A percentile compares a stretch with the other conserved stretches of the same genome.
phyloP scores from a whole-genome alignment of 208 protist genomes.

The Crithidia sp. region DNA sequence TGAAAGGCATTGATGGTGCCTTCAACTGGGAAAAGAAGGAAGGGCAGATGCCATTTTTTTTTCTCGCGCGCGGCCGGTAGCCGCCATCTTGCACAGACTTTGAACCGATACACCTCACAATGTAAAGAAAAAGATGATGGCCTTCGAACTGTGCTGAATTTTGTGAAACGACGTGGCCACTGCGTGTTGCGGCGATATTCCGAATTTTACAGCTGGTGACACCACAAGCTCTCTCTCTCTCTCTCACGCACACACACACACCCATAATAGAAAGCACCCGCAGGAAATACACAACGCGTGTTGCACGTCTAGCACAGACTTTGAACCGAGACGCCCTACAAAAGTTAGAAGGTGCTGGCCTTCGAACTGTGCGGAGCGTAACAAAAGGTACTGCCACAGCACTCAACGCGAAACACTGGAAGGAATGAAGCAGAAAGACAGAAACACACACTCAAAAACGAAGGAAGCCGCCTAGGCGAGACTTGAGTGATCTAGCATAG shows the following conservation, averaged over 20 bases:
- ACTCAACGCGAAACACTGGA: too few species aligned
- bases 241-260: too few species aligned
- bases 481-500: constrained; percentile 14
- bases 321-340: constrained; percentile 5
- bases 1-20: neutral
- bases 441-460: neutral
- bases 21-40: neutral
- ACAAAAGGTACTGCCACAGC: too few species aligned
- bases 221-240: too few species aligned
- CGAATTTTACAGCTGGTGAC: too few species aligned
- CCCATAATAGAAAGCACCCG: too few species aligned
- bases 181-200: too few species aligned
- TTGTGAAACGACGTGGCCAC: too few species aligned
- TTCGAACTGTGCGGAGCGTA: constrained; percentile 2
- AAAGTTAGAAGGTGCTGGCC: neutral
- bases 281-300: too few species aligned
- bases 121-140: constrained; percentile 11
- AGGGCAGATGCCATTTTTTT: neutral
- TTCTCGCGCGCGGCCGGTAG: too few species aligned
- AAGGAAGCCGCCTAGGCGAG: neutral
- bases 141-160: constrained; percentile 22
- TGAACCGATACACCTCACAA: constrained; percentile 31
- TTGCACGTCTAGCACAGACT: neutral
- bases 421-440: too few species aligned
- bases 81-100: constrained; percentile 33